Evolutionary conservation across 2,329 filamentous ascomycete species (phyloP).

Genomic region (Geoglossum cookeanum): DNA sequence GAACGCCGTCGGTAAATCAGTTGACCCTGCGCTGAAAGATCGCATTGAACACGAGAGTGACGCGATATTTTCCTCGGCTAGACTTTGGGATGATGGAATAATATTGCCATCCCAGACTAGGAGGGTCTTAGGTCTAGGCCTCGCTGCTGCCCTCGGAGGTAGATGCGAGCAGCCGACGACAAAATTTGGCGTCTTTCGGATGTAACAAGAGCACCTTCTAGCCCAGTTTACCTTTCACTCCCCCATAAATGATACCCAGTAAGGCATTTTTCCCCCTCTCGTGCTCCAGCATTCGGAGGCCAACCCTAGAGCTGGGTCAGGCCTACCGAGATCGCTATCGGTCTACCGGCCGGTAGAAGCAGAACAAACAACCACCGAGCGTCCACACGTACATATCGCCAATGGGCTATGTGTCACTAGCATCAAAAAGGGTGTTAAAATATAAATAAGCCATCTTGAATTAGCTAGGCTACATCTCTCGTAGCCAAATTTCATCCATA

Average conservation of each 20-base stretch:
- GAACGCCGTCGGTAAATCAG: slow-evolving; percentile 75
- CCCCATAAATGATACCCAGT: neutral
- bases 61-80: slow-evolving; percentile 68
- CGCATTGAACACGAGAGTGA: slow-evolving; percentile 84
- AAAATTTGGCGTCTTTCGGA: slow-evolving; percentile 65
- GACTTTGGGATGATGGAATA: slow-evolving; percentile 56
- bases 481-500: neutral
- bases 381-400: too few relatives aligned
- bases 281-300: too few relatives aligned
- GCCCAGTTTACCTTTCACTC: neutral
- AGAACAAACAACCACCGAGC: neutral
- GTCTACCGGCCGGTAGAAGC: neutral
- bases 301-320: too few relatives aligned
- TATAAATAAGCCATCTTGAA: too few relatives aligned
- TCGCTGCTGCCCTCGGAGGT: slow-evolving; percentile 52
- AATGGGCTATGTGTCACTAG: too few relatives aligned
- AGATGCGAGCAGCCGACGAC: slow-evolving; percentile 35
- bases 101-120: slow-evolving; percentile 31
- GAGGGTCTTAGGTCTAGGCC: slow-evolving; percentile 43
- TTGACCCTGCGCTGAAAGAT: slow-evolving; percentile 60
- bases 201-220: slow-evolving; percentile 32
- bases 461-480: neutral
- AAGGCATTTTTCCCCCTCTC: too few relatives aligned
- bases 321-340: neutral
- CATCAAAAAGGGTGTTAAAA: too few relatives aligned